These are phyloP conservation scores for Sindora glabra DNA, from an alignment of 306 rosid species.

Conservation along the genomic window DNA sequence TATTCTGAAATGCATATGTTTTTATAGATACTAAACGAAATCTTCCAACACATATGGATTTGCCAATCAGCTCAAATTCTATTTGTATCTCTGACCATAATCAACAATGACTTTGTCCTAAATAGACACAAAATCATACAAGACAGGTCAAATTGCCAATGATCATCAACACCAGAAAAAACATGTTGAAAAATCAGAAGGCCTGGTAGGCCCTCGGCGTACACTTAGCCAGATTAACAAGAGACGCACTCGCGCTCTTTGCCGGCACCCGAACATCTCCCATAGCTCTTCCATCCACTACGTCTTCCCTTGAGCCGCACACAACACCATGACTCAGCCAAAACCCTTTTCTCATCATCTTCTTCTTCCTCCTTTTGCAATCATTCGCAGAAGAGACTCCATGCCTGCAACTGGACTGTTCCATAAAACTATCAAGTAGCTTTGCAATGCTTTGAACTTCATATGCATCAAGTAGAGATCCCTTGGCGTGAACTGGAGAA, in stretches of 20 bases:
- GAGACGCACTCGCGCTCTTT: not conserved
- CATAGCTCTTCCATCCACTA: conserved; percentile 19
- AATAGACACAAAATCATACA: no score
- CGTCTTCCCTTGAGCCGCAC: conserved; percentile 55
- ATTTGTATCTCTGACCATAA: no score
- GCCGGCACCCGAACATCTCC: not conserved
- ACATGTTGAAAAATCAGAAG: not conserved
- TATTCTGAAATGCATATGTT: no score
- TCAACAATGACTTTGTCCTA: no score
- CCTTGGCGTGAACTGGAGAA: not conserved
- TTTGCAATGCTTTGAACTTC: conserved; percentile 56
- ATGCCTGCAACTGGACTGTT: conserved; percentile 17
- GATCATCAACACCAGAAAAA: no score
- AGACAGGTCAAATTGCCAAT: no score
- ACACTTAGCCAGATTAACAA: not conserved
- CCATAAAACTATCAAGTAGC: conserved; percentile 33
- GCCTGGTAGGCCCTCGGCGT: conserved; percentile 11
- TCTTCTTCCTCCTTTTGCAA: conserved; percentile 15
- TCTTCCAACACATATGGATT: no score
- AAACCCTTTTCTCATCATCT: conserved; percentile 20
- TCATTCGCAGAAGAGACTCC: not conserved
- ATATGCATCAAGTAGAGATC: conserved; percentile 51
- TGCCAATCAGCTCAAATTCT: no score
- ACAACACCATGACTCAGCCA: conserved; percentile 30
- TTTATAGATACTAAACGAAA: no score